Evolutionary conservation across 2,329 filamentous ascomycete species (phyloP), one percentile per base, ranked within the genome.

Genomic region (Plenodomus biglobosus): DNA sequence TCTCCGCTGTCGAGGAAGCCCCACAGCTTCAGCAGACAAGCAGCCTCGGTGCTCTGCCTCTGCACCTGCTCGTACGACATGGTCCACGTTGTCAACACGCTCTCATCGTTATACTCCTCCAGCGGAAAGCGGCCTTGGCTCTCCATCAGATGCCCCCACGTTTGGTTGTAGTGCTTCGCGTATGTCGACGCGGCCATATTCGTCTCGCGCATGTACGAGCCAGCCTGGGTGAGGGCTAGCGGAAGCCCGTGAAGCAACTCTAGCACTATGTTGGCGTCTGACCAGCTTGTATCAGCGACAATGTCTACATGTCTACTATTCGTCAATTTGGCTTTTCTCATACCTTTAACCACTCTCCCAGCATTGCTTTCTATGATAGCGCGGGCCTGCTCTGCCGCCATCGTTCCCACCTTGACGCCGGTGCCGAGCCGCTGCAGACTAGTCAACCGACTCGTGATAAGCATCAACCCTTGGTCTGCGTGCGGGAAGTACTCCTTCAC

Each of bases 61-160:
- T 40, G 24, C 6, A 69, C 56, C 11, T 61, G 57, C 20, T 69
- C 45, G 48, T 67, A 68, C 3, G 61, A 67, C 19, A 70, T 62
- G n/a, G 53, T 55, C 66, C 61, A 71, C 15, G 62, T 69, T n/a
- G 60, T 66, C 49, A 61, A 59, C 34, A 71, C 48, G 44, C 50
- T 66, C 36, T 58, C 46, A 8, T 62, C 50, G 3, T 42, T 42
- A 50, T 66, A 68, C 38, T 65, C 56, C 21, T 55, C 48, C 8
- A 64, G 59, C 22, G 50, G 58, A 20, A 46, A 49, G 18, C 53
- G 51, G 5, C 1, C 32, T 17, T 5, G 1, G 36, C 50, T 13
- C 16, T 50, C 44, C 53, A 65, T 61, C 17, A 68, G 59, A 35
- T 58, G 42, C 24, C 38, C 48, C 64, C 57, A 67, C 40, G 61